Evolutionary conservation across 179 eudicot genomes (phyloP), one percentile per base, ranked within the genome.

Genomic region (Gypsophila paniculata): DNA sequence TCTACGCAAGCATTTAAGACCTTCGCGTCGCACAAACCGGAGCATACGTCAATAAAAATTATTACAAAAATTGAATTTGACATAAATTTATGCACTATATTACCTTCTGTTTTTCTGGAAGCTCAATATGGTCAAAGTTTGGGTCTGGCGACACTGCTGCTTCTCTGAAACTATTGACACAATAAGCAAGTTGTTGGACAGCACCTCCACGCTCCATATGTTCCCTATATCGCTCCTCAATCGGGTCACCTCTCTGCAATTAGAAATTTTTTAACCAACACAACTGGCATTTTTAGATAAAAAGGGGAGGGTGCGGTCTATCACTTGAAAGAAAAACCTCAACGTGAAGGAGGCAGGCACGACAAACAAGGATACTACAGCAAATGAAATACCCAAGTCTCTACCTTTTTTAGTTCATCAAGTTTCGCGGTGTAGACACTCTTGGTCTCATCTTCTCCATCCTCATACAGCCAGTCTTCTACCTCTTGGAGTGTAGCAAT

Each of bases 391-490:
- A 67, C 42, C 3, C 3, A 36, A 59, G 11, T 0, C 36, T 58
- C n/a, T 58, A 84, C 97, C 96, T 86, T 89, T 81, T 93, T 91
- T 75, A 91, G 90, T 77, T 93, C 97, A 51, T 93, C 93, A 70
- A 93, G 96, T 80, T 93, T 91, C 21, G 93, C 93, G 73, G 86
- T 65, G 55, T 90, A 93, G 10, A 93, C 98, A 23, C 98, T 91
- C 75, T 91, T 91, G 19, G 86, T 93, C 81, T 93, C 97, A 80
- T 93, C 97, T 79, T 93, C 98, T 2, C 96, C 97, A 39, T 93
- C 98, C 79, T 91, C 98, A 65, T 93, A 93, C 76, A 93, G 79
- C 97, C 97, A 93, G 66, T 93, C 98, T 78, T 93, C 97, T 7
- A 84, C 87, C 80, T 84, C 83, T 74, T 93, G 98, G 73, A 93